These are phyloP conservation scores for Flammula alnicola DNA, from an alignment of 1,284 basidiomycete genomes.

Conservation along the genomic window DNA sequence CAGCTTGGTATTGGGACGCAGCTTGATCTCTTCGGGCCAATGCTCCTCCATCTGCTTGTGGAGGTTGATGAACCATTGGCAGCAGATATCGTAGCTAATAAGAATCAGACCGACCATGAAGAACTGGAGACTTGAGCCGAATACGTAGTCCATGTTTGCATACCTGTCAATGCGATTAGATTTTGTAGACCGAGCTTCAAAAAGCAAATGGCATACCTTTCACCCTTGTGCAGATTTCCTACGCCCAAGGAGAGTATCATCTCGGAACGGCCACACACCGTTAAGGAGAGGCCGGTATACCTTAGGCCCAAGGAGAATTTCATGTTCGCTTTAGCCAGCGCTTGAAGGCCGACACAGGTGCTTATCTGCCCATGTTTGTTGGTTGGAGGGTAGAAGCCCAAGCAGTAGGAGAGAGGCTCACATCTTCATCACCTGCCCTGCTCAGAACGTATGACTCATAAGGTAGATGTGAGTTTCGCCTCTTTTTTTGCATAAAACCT, in stretches of 20 bases:
- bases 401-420: conserved; percentile 1
- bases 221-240: conserved; percentile 20
- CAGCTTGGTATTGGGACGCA: background rate
- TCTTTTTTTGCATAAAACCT: too few species aligned
- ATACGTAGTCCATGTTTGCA: conserved; percentile 25
- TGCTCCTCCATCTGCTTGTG: too few species aligned
- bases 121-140: background rate
- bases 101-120: background rate
- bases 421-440: conserved; percentile 8
- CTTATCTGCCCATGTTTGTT: conserved; percentile 3
- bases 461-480: background rate
- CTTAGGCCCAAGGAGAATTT: conserved; percentile 9
- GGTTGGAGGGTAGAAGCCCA: background rate
- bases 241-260: conserved; percentile 12
- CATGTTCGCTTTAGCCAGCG: conserved; percentile 9
- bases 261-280: conserved; percentile 13
- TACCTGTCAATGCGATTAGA: conserved; percentile 14
- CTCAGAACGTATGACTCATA: conserved; percentile 12
- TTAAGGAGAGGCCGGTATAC: conserved; percentile 11
- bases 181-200: background rate
- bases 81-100: conserved; percentile 15
- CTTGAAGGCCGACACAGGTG: conserved; percentile 13
- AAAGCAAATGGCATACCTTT: conserved; percentile 9
- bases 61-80: conserved; percentile 19
- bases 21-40: too few species aligned